A percentile compares a stretch with the other conserved stretches of the same genome.
Conservation (phyloP, 2,329 filamentous ascomycete genomes). For the Sphaerulina populicola region DNA sequence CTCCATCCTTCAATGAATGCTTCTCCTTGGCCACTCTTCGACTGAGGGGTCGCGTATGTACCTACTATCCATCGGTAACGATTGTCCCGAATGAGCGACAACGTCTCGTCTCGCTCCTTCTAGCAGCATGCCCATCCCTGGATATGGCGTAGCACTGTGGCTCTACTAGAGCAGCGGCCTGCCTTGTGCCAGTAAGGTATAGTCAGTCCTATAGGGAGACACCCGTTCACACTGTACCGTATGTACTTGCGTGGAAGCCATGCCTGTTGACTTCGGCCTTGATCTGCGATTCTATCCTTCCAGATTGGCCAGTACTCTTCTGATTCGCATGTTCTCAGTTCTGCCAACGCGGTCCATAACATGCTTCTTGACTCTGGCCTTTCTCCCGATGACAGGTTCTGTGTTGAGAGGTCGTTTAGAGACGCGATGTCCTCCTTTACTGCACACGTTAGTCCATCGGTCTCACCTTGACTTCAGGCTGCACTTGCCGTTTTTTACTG, state of each 20-base stretch:
- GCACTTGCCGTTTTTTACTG: conserved; percentile 9
- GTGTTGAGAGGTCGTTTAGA: conserved; percentile 6
- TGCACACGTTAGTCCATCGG: conserved; percentile 4
- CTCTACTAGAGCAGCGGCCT: no score
- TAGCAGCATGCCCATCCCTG: no score
- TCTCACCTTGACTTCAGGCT: not conserved
- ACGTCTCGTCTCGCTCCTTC: no score
- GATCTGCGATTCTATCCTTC: not conserved
- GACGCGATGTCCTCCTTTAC: conserved; percentile 12
- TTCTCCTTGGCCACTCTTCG: no score
- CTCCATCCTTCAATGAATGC: no score
- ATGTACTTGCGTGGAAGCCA: not conserved
- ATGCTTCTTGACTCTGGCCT: conserved; percentile 10
- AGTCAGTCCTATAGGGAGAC: no score
- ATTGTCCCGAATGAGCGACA: no score
- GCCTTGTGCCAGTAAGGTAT: no score
- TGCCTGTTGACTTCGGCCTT: not conserved
- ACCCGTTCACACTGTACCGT: not conserved
- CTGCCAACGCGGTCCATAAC: conserved; percentile 5
- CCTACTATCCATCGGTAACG: no score
- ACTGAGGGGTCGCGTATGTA: no score
- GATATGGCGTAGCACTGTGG: no score
- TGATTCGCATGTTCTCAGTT: conserved; percentile 8
- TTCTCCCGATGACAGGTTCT: conserved; percentile 7
- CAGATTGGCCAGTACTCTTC: conserved; percentile 6